Evolutionary conservation across 2,329 filamentous ascomycete species (phyloP).

Genomic region (Fusarium domesticum): DNA sequence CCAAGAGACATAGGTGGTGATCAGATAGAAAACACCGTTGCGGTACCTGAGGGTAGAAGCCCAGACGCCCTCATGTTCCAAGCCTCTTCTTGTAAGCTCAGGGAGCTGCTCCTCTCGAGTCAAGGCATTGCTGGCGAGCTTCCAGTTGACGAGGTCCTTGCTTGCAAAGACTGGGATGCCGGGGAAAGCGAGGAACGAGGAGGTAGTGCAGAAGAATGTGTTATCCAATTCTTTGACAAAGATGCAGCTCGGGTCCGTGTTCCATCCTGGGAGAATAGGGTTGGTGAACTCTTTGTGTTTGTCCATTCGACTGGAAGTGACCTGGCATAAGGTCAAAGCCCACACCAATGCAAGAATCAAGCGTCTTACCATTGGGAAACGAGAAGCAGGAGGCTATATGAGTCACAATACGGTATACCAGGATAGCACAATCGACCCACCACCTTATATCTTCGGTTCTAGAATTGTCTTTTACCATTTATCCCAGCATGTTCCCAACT

Average conservation of each 20-base stretch:
- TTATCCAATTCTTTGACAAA: conserved; percentile 37
- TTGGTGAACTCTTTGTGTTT: conserved; percentile 27
- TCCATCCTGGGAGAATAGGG: conserved; percentile 48
- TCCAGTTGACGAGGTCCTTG: conserved; percentile 49
- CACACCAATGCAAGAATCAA: no score
- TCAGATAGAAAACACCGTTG: conserved; percentile 41
- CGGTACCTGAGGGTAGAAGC: conserved; percentile 45
- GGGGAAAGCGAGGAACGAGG: conserved; percentile 50
- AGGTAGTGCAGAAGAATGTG: conserved; percentile 50
- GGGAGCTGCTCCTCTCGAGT: conserved; percentile 41
- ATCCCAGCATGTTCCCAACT: background rate
- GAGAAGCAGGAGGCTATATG: no score
- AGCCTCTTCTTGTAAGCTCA: conserved; percentile 27
- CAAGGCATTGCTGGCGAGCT: conserved; percentile 39
- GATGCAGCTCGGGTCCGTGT: conserved; percentile 45
- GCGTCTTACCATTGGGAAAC: no score
- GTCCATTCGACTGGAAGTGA: no score
- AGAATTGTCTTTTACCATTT: no score
- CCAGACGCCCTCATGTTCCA: conserved; percentile 41
- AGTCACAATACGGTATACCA: no score
- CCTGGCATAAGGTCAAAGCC: no score
- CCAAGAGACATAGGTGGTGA: conserved; percentile 38
- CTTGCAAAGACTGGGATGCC: conserved; percentile 51
- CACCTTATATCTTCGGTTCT: no score
- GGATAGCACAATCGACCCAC: no score